Evolutionary conservation across 208 protist species (phyloP), one percentile per base, ranked within the genome.

Genomic region (Leishmania major): DNA sequence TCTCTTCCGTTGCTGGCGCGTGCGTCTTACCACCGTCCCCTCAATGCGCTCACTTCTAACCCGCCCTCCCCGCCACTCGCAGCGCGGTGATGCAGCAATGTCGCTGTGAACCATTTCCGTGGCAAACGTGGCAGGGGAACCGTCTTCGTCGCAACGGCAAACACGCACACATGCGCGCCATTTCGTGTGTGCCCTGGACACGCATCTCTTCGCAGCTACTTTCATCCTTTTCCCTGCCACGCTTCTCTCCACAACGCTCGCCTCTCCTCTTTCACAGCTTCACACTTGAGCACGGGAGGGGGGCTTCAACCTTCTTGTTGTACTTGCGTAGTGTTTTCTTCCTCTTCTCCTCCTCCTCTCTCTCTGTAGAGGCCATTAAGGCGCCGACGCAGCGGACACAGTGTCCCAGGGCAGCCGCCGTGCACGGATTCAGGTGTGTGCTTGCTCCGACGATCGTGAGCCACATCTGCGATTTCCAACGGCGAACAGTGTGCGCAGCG

Each of bases 291-390:
- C 0, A 31, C 69, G 43, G 8, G 22, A 35, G 43, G 25, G 40
- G 40, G 49, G 69, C 69, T 31, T 49, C 69, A 73, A 51, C 69
- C 37, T 51, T 47, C 69, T n/a, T 47, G 31, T 53, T 73, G 43
- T 35, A 49, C 22, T 53, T 53, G 40, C 43, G 40, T 51, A 47
- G 66, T 25, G 19, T 7, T 47, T 73, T 53, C 4, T 17, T 40
- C 37, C 19, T 31, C 40, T 25, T 8, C 25, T 13, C 6, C 19
- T 51, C n/a, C 25, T 51, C 37, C 37, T 47, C 69, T 47, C 69
- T 73, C 69, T 73, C 69, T 71, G 57, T 71, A 43, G 69, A 35
- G 69, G 43, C 25, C 11, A 19, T 53, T 37, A 73, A 47, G 69
- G 43, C 22, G 31, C 40, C 8, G 22, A n/a, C 66, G 37, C 66